Conservation (phyloP, 352 stramenopile species). For the Globisporangium ultimum region DNA sequence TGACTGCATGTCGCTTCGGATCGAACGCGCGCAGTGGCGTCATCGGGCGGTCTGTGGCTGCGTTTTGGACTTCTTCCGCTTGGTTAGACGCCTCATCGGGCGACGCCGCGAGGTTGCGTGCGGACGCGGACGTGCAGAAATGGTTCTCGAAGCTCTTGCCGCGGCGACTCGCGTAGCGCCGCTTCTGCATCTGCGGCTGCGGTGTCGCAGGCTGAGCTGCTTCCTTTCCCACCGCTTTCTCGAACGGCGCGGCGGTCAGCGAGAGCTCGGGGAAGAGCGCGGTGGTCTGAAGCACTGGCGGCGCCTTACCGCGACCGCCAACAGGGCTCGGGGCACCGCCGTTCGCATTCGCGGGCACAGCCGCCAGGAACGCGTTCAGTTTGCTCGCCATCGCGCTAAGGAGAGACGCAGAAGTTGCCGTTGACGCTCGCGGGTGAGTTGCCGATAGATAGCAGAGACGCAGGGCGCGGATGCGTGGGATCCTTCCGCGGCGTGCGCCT, state of each 20-base stretch:
- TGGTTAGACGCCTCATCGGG: conserved; percentile 27
- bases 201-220: conserved; percentile 32
- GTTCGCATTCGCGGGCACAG: conserved; percentile 48
- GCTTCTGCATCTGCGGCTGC: conserved; percentile 33
- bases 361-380: conserved; percentile 74
- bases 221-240: background rate
- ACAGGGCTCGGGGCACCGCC: conserved; percentile 30
- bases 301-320: background rate
- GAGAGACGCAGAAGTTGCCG: background rate
- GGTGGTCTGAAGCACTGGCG: background rate
- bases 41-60: background rate
- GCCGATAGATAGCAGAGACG: too few relatives aligned
- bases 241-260: conserved; percentile 14
- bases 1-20: conserved; percentile 14
- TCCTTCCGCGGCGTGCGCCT: too few relatives aligned
- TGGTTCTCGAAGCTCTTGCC: conserved; percentile 24
- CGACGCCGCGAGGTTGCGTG: conserved; percentile 15
- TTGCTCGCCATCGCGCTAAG: conserved; percentile 47
- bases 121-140: conserved; percentile 17
- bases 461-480: too few relatives aligned
- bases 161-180: conserved; percentile 19
- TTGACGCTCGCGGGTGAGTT: too few relatives aligned
- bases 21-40: conserved; percentile 11
- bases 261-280: conserved; percentile 25
- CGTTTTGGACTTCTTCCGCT: conserved; percentile 18